Base-by-base conservation (phyloP, 441 rosid species). In the Adansonia madagascariensis region DNA sequence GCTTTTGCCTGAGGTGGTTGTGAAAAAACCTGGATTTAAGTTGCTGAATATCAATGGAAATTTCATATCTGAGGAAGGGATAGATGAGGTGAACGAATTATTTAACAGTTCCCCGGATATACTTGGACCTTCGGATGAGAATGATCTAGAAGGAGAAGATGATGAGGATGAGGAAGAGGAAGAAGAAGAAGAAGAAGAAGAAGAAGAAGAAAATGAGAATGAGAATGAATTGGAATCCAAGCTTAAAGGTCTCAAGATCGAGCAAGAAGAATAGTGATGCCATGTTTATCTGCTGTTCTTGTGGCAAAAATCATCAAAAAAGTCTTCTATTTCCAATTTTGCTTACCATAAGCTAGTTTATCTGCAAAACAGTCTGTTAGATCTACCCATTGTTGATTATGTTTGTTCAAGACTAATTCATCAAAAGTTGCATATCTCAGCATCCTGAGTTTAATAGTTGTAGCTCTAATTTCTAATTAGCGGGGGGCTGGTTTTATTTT, bases 11-110 rank as follows among this genome's bases (percentile, higher is more conserved):
- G 89, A 84, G 86, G 86, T 79, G 44, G 83, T 86, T 68, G 79
- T 87, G 75, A 75, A 75, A 50, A 90, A 87, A 78, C 81, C 82
- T 4, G 74, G 84, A 67, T 84, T 88, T 63, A 90, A 86, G 86
- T 78, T 85, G 81, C 82, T 88, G 50, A 86, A 87, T 75, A 88
- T 90, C 15, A 79, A 88, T 53, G 86, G 87, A 41, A 88, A 90
- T 80, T 90, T 86, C 84, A 86, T 90, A 72, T 85, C 94, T 4
- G 94, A 90, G 44, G 94, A 90, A 75, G 93, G 90, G 67, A 73
- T 87, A 62, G 89, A 88, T 41, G 91, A 90, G 83, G 2, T 27
- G 31, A 27, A 27, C 2, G 31, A 27, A 27, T 27, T 27, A 27
- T 27, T 27, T 27, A 27, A 86, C 83, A 83, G 82, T 8, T 86